Percentiles rank a stretch among this genome's conserved stretches.
Evolutionary conservation across 75 land plant genomes (phyloP).

Genomic region (Pinus tabuliformis): DNA sequence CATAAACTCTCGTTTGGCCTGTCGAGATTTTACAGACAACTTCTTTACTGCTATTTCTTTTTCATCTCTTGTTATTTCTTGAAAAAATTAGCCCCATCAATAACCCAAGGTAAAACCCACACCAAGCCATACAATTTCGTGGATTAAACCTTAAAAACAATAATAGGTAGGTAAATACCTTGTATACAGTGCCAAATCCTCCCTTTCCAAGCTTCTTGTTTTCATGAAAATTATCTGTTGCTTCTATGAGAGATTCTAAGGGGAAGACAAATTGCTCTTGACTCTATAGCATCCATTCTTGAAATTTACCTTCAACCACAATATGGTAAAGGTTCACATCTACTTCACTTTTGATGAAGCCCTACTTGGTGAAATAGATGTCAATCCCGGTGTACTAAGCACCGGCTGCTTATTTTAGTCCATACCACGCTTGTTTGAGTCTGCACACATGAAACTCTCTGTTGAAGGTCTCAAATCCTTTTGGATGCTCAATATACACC

Average conservation of each 20-base stretch:
- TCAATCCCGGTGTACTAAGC: too few species aligned
- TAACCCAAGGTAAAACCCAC: not conserved
- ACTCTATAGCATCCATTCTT: not conserved
- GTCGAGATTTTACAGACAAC: not conserved
- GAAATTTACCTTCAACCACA: too few species aligned
- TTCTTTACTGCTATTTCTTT: constrained; percentile 15
- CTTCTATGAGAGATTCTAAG: not conserved
- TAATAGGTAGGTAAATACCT: not conserved
- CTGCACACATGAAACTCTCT: too few species aligned
- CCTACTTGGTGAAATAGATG: too few species aligned
- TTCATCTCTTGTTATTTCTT: constrained; percentile 10
- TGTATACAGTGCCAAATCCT: not conserved
- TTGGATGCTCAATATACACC: too few species aligned
- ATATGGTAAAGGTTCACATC: too few species aligned
- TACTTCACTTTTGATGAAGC: too few species aligned
- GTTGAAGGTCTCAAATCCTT: too few species aligned
- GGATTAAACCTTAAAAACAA: too few species aligned
- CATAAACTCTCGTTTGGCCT: constrained; percentile 7
- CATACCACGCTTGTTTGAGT: too few species aligned
- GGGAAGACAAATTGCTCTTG: not conserved
- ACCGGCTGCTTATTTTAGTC: too few species aligned
- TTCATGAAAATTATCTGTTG: not conserved
- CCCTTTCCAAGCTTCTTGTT: not conserved
- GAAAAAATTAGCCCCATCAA: not conserved
- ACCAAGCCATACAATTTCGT: too few species aligned